phyloP scores from a whole-genome alignment of 768 basidiomycete genomes.

The Panus rudis region DNA sequence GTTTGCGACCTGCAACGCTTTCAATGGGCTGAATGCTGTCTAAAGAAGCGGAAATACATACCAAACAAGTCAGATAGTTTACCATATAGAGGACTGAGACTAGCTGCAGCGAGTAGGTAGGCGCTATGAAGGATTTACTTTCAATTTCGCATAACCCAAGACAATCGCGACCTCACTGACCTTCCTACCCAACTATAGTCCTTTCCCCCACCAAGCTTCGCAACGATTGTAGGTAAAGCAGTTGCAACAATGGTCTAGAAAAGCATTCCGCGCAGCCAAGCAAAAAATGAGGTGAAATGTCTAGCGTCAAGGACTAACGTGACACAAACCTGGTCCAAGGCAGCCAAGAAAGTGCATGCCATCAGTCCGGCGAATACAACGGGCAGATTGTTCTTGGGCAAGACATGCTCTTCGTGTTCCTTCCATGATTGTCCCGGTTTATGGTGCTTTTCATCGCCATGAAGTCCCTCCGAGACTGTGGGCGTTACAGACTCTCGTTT shows the following conservation, averaged over 20 bases:
- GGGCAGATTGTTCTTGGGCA: conserved; percentile 35
- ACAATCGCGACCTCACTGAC: conserved; percentile 14
- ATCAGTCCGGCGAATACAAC: conserved; percentile 40
- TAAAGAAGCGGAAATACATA: conserved; percentile 6
- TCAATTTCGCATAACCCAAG: background rate
- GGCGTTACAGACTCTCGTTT: too few relatives aligned
- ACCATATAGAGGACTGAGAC: conserved; percentile 68
- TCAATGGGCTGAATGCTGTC: conserved; percentile 23
- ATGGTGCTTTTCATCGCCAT: background rate
- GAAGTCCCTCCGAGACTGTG: background rate
- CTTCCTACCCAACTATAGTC: conserved; percentile 47
- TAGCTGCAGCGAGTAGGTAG: conserved; percentile 63
- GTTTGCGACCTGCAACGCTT: conserved; percentile 48
- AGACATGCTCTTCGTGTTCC: conserved; percentile 31
- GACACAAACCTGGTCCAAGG: conserved; percentile 36
- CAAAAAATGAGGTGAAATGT: background rate
- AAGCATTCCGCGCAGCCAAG: background rate
- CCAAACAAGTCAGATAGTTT: conserved; percentile 63
- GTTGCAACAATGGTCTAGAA: conserved; percentile 39
- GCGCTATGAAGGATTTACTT: conserved; percentile 36
- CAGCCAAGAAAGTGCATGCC: conserved; percentile 37
- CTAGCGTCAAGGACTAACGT: background rate
- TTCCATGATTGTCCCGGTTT: conserved; percentile 33
- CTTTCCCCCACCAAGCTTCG: conserved; percentile 35
- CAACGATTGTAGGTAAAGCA: conserved; percentile 43